Conservation (phyloP, 1,139 yeast genomes). For the Zygosaccharomyces sapae region DNA sequence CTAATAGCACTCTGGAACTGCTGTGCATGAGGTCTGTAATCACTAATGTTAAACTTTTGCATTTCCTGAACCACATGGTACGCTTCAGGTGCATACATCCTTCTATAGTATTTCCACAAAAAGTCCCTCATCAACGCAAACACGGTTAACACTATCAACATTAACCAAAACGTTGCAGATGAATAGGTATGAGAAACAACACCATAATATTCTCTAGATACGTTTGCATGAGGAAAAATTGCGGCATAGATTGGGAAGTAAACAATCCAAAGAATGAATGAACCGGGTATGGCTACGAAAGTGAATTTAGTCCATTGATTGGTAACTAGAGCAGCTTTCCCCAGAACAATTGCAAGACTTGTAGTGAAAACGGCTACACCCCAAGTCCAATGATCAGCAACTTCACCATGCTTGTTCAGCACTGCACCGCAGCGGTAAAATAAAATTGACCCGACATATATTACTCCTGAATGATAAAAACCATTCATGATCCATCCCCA, state of each 20-base stretch:
- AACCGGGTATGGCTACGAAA: slow-evolving; percentile 89
- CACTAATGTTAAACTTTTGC: slow-evolving; percentile 91
- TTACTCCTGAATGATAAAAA: slow-evolving; percentile 84
- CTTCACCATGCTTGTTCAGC: slow-evolving; percentile 55
- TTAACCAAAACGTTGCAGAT: slow-evolving; percentile 79
- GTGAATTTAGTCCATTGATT: slow-evolving; percentile 96
- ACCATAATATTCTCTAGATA: slow-evolving; percentile 82
- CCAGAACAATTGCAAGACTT: slow-evolving; percentile 82
- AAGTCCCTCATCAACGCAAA: slow-evolving; percentile 83
- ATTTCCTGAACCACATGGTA: slow-evolving; percentile 96
- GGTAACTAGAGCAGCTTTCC: slow-evolving; percentile 90
- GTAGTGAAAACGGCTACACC: slow-evolving; percentile 89
- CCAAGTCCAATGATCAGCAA: slow-evolving; percentile 91
- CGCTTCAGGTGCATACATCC: slow-evolving; percentile 85
- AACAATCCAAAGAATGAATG: slow-evolving; percentile 75
- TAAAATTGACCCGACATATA: slow-evolving; percentile 67
- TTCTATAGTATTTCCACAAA: slow-evolving; percentile 89
- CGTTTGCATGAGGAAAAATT: slow-evolving; percentile 77
- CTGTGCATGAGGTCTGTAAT: slow-evolving; percentile 90
- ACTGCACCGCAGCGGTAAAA: slow-evolving; percentile 69
- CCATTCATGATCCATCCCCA: slow-evolving; percentile 99
- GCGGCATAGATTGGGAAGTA: slow-evolving; percentile 85
- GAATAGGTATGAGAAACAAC: slow-evolving; percentile 73
- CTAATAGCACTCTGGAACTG: slow-evolving; percentile 96
- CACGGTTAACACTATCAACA: slow-evolving; percentile 66